Base-by-base conservation (phyloP, 129 eudicot genomes). In the Apium graveolens region DNA sequence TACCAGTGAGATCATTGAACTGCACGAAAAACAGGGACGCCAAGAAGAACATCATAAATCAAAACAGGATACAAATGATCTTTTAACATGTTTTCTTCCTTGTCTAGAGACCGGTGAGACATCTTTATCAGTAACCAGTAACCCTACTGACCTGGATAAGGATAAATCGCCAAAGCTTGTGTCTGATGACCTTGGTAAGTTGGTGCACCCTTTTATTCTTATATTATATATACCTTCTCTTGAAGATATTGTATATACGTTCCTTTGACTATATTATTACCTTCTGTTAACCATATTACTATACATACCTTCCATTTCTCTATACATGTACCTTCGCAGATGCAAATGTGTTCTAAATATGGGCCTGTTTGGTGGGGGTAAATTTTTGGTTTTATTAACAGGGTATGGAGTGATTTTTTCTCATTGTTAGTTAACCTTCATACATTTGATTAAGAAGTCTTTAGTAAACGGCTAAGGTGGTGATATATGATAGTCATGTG, bases 1-100 rank as follows among this genome's bases (percentile, higher is more conserved):
- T 83, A 95, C 98, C 11, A 90, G 97, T 49, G 94, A 95, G 84
- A 90, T 95, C 79, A 89, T 95, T 71, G 91, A 91, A 75, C 80
- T 83, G 46, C 96, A 90, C 78, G 93, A 87, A 69, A 82, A 84
- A 77, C 90, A 87, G 75, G 90, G 82, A 74, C 55, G 81, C 35
- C 83, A 81, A 77, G 17, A 79, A 60, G 82, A 60, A 10, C 41
- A 72, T 81, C 83, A 73, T 18, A 60, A 41, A 78, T 77, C 81
- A 78, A 75, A 77, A 55, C 84, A 89, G 76, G 85, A 86, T 46
- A 51, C 78, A 39, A 48, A 62, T 51, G 88, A 85, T 80, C 77
- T 84, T 78, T 88, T 87, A 69, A 82, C 86, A 82, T 77, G 79
- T 78, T 84, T 87, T 86, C 82, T 78, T 73, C 92, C 92, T 60